phyloP scores from a whole-genome alignment of 495 filamentous ascomycete species.

The Ramalina intermedia region DNA sequence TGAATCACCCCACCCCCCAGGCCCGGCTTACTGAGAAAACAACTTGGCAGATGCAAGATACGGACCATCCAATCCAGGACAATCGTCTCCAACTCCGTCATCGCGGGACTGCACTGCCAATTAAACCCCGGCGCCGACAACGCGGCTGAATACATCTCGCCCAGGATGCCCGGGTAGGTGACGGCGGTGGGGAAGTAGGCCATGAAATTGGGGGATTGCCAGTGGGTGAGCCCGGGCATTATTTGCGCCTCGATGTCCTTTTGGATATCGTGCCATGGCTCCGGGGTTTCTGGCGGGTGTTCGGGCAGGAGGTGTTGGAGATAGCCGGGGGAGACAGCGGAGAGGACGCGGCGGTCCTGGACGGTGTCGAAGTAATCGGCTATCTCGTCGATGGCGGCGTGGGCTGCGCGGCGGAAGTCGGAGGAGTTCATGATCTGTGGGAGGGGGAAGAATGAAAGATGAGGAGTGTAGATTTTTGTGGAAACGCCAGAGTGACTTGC shows the following conservation, averaged over 20 bases:
- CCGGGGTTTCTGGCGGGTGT: slow-evolving; percentile 56
- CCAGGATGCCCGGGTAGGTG: slow-evolving; percentile 76
- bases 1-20: slow-evolving; percentile 89
- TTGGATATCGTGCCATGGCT: slow-evolving; percentile 70
- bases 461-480: too few relatives aligned
- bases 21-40: slow-evolving; percentile 55
- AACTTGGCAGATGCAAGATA: slow-evolving; percentile 54
- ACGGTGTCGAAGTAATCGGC: slow-evolving; percentile 71
- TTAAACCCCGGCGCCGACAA: slow-evolving; percentile 91
- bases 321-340: slow-evolving; percentile 75
- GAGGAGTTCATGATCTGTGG: slow-evolving; percentile 55
- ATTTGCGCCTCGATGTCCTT: slow-evolving; percentile 77
- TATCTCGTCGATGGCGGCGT: slow-evolving; percentile 34
- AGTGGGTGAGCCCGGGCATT: slow-evolving; percentile 89
- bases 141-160: slow-evolving; percentile 81
- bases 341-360: slow-evolving; percentile 54
- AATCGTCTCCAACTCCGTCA: slow-evolving; percentile 93
- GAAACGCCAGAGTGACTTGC: too few relatives aligned
- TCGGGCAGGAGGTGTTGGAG: slow-evolving; percentile 63
- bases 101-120: slow-evolving; percentile 88
- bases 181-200: slow-evolving; percentile 83
- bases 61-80: slow-evolving; percentile 86
- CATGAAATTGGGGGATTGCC: slow-evolving; percentile 93
- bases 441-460: too few relatives aligned
- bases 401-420: slow-evolving; percentile 66